A percentile compares a stretch with the other conserved stretches of the same genome.
Evolutionary conservation across 805 yeast species (phyloP).

Genomic region (Dipodascopsis uninucleata): DNA sequence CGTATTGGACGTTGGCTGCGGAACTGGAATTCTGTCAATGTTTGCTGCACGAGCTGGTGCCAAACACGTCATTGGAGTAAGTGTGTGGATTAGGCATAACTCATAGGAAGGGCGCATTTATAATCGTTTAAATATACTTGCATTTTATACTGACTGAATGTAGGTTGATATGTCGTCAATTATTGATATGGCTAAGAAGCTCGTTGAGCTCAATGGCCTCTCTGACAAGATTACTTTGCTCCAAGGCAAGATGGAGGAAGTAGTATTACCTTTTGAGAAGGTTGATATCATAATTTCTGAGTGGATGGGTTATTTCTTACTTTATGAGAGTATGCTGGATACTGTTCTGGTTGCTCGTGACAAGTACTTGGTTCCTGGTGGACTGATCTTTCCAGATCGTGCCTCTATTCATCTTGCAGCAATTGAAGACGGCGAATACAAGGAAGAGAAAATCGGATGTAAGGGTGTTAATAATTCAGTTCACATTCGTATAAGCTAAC

Average conservation of each 20-base stretch:
- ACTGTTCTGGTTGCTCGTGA: constrained; percentile 84
- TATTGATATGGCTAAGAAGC: constrained; percentile 76
- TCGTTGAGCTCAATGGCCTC: constrained; percentile 70
- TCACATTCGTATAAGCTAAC: not conserved
- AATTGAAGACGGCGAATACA: constrained; percentile 82
- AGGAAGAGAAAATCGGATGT: constrained; percentile 71
- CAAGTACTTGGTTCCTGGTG: constrained; percentile 53
- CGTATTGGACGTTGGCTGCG: constrained; percentile 92
- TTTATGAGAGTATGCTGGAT: constrained; percentile 86
- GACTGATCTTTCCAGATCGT: constrained; percentile 73
- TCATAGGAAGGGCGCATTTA: not conserved
- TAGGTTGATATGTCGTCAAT: constrained; percentile 75
- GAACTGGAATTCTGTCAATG: constrained; percentile 88
- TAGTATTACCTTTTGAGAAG: constrained; percentile 61
- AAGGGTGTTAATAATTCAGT: constrained; percentile 26
- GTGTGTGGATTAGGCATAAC: too few species aligned
- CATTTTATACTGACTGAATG: not conserved
- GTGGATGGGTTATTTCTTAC: constrained; percentile 89
- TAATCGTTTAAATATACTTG: not conserved
- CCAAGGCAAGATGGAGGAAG: constrained; percentile 82
- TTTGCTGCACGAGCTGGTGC: constrained; percentile 93
- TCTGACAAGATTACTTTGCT: constrained; percentile 74
- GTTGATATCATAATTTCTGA: constrained; percentile 84
- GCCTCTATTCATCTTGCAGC: constrained; percentile 79
- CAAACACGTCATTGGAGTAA: constrained; percentile 77